Conservation (phyloP, 2,329 filamentous ascomycete genomes). For the Cryphonectria carpinicola region DNA sequence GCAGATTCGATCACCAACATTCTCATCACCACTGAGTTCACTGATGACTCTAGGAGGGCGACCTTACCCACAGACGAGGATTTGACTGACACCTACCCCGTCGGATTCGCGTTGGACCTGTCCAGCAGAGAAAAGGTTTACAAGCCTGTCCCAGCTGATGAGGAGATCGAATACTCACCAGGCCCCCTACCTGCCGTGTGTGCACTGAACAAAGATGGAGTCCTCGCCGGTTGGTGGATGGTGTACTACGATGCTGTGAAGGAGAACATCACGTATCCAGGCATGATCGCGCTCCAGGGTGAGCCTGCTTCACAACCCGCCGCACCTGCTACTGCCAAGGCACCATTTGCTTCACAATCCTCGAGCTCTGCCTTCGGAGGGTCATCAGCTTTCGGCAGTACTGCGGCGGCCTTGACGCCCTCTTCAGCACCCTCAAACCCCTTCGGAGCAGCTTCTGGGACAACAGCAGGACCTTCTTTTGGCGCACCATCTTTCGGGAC, state of each 20-base stretch:
- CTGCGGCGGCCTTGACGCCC: slow-evolving; percentile 11
- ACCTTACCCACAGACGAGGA: slow-evolving; percentile 69
- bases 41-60: slow-evolving; percentile 75
- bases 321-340: slow-evolving; percentile 37
- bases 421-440: slow-evolving; percentile 39
- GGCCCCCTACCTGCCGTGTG: slow-evolving; percentile 83
- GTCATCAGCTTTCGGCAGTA: slow-evolving; percentile 53
- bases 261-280: slow-evolving; percentile 72
- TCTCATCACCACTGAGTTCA: slow-evolving; percentile 74
- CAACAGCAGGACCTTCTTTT: slow-evolving; percentile 3
- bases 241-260: slow-evolving; percentile 87
- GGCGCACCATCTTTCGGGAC: slow-evolving; percentile 35
- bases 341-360: slow-evolving; percentile 38
- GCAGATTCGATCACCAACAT: slow-evolving; percentile 64
- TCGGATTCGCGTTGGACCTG: slow-evolving; percentile 84
- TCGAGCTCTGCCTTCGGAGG: slow-evolving; percentile 29
- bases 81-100: slow-evolving; percentile 72
- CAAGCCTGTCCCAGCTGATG: slow-evolving; percentile 75
- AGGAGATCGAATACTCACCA: slow-evolving; percentile 77
- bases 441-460: slow-evolving; percentile 42
- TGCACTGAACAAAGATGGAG: slow-evolving; percentile 85
- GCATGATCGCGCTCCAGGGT: slow-evolving; percentile 58
- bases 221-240: slow-evolving; percentile 87
- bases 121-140: slow-evolving; percentile 78
- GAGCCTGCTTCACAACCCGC: slow-evolving; percentile 41